phyloP scores from a whole-genome alignment of 1,139 yeast species.

The Taphrina flavorubra region DNA sequence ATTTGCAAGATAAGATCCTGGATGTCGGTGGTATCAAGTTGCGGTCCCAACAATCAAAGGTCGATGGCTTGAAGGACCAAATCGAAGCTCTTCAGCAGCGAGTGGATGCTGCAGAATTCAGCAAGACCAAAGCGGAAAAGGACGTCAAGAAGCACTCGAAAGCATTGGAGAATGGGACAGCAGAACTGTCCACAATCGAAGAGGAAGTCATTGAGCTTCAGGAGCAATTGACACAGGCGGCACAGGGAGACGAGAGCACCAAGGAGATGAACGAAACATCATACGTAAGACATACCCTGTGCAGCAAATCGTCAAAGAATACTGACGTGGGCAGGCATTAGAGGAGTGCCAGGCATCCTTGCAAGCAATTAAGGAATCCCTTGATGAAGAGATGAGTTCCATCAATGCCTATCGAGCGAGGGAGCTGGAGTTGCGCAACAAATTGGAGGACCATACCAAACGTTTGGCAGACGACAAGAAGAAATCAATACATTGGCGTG shows the following conservation, averaged over 20 bases:
- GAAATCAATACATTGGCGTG: constrained; percentile 52
- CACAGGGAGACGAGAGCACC: constrained; percentile 36
- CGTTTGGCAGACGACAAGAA: constrained; percentile 55
- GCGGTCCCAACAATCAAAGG: constrained; percentile 79
- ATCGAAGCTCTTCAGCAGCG: constrained; percentile 67
- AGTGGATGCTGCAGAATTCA: constrained; percentile 65
- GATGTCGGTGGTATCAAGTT: constrained; percentile 90
- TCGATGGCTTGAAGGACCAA: constrained; percentile 73
- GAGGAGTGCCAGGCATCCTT: constrained; percentile 52
- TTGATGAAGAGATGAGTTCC: constrained; percentile 61
- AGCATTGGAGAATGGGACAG: constrained; percentile 57
- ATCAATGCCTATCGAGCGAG: constrained; percentile 68
- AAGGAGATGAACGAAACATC: constrained; percentile 42
- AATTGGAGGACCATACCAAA: constrained; percentile 64
- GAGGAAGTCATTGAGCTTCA: constrained; percentile 53
- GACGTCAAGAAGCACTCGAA: constrained; percentile 65
- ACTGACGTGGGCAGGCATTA: constrained; percentile 47
- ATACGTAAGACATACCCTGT: constrained; percentile 22
- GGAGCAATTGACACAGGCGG: constrained; percentile 45
- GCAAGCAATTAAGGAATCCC: constrained; percentile 56
- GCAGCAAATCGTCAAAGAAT: too few species aligned
- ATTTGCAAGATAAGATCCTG: constrained; percentile 77
- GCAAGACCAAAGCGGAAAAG: constrained; percentile 68
- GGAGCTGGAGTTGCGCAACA: constrained; percentile 71
- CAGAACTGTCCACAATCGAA: constrained; percentile 50